Base-by-base conservation (phyloP, 257 asterid genomes). In the Ophiorrhiza pumila region DNA sequence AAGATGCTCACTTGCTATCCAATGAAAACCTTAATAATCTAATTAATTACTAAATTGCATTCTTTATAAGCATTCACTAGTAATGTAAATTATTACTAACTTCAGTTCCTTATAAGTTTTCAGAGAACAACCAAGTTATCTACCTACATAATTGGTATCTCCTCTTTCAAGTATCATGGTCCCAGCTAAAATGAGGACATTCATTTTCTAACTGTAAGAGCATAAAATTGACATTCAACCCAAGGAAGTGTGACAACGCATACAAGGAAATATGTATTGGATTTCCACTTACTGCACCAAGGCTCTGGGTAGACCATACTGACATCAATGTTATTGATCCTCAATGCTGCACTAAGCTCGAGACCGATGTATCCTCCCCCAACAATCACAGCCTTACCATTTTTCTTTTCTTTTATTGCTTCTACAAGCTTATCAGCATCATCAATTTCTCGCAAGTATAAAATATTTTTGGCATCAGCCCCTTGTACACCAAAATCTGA, bases 331-430 rank as follows among this genome's bases (percentile, higher is more conserved):
- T 89, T 82, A 68, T 93, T 87, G 74, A 91, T 75, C 80, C 49
- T 91, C 78, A 93, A 76, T 71, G 93, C 98, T 67, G 98, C 97
- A 80, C 98, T 93, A 35, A 93, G 92, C 88, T 93, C 98, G 73
- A 93, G 89, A 65, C 98, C 98, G 20, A 93, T 91, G 88, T 93
- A 93, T 75, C 98, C 98, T 64, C 98, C 98, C 62, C 97, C 98
- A 84, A 93, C 97, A 80, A 93, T 32, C 76, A 93, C 88, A 77
- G 96, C 96, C 84, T 91, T 93, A 27, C 91, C 93, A 35, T 80
- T 77, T 84, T 86, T 85, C 91, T 93, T 93, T 75, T 82, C 80
- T 80, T 91, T 91, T 68, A 93, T 83, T 72, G 87, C 93, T 87
- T 93, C 95, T 34, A 89, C 95, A 67, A 93, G 97, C 78, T 89